A percentile compares a stretch with the other conserved stretches of the same genome.
These are phyloP conservation scores for Iris pallida DNA, from an alignment of 116 monocot species.

Conservation along the genomic window DNA sequence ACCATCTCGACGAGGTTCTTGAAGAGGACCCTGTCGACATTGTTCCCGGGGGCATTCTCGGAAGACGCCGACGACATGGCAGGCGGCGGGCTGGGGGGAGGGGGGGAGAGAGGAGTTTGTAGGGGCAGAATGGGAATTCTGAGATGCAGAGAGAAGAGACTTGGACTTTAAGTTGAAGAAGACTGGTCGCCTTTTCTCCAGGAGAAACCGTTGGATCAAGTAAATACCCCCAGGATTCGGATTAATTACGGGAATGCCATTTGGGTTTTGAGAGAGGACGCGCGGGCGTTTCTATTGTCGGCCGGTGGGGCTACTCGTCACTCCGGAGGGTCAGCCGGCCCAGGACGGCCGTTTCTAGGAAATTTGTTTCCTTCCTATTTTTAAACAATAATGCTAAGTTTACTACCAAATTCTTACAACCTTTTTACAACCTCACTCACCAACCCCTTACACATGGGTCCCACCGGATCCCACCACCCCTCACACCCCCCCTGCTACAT, in stretches of 20 bases:
- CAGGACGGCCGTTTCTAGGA: too few species aligned
- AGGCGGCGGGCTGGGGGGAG: not conserved
- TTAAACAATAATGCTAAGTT: too few species aligned
- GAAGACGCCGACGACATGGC: not conserved
- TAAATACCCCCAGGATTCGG: not conserved
- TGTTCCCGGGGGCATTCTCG: conserved; percentile 10
- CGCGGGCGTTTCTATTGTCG: too few species aligned
- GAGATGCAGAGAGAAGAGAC: not conserved
- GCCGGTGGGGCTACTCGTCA: too few species aligned
- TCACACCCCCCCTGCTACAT: too few species aligned
- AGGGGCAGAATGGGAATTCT: not conserved
- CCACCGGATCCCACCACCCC: too few species aligned
- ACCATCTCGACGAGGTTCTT: conserved; percentile 94
- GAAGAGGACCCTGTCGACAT: conserved; percentile 74
- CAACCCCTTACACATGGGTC: too few species aligned
- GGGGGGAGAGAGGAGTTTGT: not conserved
- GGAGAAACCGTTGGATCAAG: not conserved
- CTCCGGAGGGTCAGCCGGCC: too few species aligned
- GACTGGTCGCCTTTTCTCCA: not conserved
- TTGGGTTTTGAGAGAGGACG: not conserved
- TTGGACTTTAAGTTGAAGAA: not conserved
- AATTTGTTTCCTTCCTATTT: too few species aligned
- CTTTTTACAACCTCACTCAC: too few species aligned
- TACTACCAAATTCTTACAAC: too few species aligned
- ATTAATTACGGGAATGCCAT: not conserved